Evolutionary conservation across 2,329 filamentous ascomycete species (phyloP), one percentile per base, ranked within the genome.

Genomic region (Trichoderma breve): DNA sequence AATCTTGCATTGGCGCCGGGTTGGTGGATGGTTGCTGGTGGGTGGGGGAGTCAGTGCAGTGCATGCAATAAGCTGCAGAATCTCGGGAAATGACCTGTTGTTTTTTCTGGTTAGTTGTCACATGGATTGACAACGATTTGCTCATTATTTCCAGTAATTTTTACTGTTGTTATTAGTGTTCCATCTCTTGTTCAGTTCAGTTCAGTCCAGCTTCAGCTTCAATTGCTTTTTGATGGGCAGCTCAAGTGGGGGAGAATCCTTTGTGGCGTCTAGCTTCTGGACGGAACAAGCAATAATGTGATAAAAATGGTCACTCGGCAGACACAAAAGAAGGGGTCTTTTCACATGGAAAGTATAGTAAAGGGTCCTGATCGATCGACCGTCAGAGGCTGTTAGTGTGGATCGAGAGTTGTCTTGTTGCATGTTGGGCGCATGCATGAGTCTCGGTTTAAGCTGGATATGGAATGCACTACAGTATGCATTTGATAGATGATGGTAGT

Each of bases 221-320:
- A 43, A 43, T n/a, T 43, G 15, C 1, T 8, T 18, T 43, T 39
- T 43, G 39, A 43, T n/a, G 39, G 15, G 47, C n/a, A 24, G 24
- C 26, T 18, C 58, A 62, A 62, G 60, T 62, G 60, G 60, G 58
- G 58, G 12, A n/a, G 15, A 43, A 26, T 39, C 14, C 34, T 26
- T 11, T 43, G 60, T 63, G 64, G 64, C 64, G 64, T 67, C 32
- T 43, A 57, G 53, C 32, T 58, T 63, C n/a, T 67, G 18, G 53
- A 57, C 30, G 21, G 21, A 66, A 55, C n/a, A 9, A 66, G 43
- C 21, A 39, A 55, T 39, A n/a, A 36, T 24, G 32, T 14, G 34
- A 62, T 62, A 21, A 2, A 15, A 14, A 15, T 39, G 18, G 64
- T 26, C 63, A 66, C 6, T 6, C 34, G 51, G 30, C 64, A 39